A percentile compares a stretch with the other conserved stretches of the same genome.
Evolutionary conservation across 2,329 filamentous ascomycete genomes (phyloP).

Genomic region (Colletotrichum viniferum): DNA sequence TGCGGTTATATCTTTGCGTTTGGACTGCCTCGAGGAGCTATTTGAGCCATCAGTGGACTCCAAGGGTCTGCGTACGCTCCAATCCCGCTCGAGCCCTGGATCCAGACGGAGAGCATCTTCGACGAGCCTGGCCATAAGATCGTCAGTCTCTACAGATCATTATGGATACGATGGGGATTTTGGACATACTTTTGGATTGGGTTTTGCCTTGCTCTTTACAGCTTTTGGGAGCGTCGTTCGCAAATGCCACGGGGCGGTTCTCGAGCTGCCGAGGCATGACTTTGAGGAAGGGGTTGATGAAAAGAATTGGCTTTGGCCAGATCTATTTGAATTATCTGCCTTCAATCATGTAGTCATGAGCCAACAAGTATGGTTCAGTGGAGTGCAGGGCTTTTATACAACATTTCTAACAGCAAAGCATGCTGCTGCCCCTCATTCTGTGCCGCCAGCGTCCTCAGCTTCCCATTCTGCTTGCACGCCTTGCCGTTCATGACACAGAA

Average conservation of each 20-base stretch:
- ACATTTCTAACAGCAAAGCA: background rate
- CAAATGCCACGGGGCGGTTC: background rate
- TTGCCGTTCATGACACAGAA: background rate
- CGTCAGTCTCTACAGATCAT: background rate
- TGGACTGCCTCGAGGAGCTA: background rate
- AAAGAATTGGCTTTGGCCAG: background rate
- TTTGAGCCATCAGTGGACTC: background rate
- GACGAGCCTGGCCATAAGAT: background rate
- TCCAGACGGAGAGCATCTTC: background rate
- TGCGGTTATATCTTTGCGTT: background rate
- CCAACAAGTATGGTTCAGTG: background rate
- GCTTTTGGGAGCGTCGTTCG: background rate
- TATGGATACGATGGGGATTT: background rate
- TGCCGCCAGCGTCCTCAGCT: background rate
- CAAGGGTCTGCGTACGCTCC: background rate
- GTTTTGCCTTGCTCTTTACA: background rate
- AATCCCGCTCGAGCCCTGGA: background rate
- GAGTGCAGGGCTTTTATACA: background rate
- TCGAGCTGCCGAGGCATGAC: background rate
- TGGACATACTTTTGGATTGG: background rate
- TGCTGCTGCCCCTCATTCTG: background rate
- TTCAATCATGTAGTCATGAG: background rate
- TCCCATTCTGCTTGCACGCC: background rate
- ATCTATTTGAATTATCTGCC: background rate
- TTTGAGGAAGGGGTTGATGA: background rate